Evolutionary conservation across 2,329 filamentous ascomycete genomes (phyloP), one percentile per base, ranked within the genome.

Genomic region (Nothophoma quercina): DNA sequence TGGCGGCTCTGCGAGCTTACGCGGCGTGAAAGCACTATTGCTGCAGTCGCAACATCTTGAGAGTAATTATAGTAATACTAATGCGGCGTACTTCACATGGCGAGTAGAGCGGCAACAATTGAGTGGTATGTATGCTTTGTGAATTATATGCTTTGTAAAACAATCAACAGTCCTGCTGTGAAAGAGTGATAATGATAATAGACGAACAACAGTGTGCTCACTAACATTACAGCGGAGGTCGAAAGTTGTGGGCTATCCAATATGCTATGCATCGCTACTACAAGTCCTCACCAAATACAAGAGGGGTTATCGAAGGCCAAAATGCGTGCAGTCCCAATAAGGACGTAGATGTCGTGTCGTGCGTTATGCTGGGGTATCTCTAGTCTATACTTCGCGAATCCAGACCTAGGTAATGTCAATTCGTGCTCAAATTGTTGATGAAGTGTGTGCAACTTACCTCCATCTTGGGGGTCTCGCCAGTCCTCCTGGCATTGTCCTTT

Each of bases 391-490:
- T 72, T 75, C 72, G 70, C 67, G 64, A 56, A 79, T 73, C 77
- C 77, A 79, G 57, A 79, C 75, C 77, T 79, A 61, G 18, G 42
- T 81, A 40, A 18, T 21, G 38, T 67, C 56, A 77, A 59, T 33
- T 52, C 19, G 7, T 29, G 28, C 21, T 30, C 4, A 9, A 5
- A 32, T n/a, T 21, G 9, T 22, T 8, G 13, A 18, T 23, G 10
- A 34, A 26, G 10, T 18, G 33, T 49, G 15, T 34, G n/a, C 30
- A 40, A 73, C 90, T 83, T 75, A 97, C 91, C 85, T 98, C 95
- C 86, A 97, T 87, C 83, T 96, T 97, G 44, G 90, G 92, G 79
- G 92, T 89, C 58, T 96, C 93, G 65, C 87, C 85, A 70, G 93
- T 88, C 73, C 85, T 89, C 76, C 81, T 85, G 39, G 89, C 92